Conservation (phyloP, 257 asterid genomes). For the Orobanche coerulescens region DNA sequence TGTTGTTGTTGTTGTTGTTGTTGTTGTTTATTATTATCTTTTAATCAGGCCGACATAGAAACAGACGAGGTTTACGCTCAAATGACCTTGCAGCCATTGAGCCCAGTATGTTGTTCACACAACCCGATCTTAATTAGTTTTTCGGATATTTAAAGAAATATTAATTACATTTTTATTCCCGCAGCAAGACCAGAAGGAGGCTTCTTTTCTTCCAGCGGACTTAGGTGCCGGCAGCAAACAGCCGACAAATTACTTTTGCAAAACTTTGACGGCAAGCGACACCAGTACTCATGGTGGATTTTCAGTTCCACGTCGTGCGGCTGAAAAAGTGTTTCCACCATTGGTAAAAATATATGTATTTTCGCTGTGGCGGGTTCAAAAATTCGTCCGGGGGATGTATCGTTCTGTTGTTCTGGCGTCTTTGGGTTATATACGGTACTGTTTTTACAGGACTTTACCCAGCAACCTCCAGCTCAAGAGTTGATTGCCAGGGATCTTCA, state of each 20-base stretch:
- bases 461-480: conserved; percentile 84
- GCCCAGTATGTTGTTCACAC: conserved; percentile 45
- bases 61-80: conserved; percentile 79
- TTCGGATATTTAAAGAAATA: neutral
- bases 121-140: neutral
- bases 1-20: no score
- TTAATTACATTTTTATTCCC: neutral
- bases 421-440: conserved; percentile 14
- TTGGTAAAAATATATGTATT: conserved; percentile 35
- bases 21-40: no score
- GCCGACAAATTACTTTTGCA: conserved; percentile 80
- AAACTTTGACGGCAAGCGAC: conserved; percentile 73
- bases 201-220: conserved; percentile 65
- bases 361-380: neutral
- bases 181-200: conserved; percentile 82
- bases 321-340: conserved; percentile 82
- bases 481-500: conserved; percentile 75
- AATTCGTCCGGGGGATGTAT: neutral
- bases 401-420: neutral
- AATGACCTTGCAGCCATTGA: conserved; percentile 78
- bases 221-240: conserved; percentile 61
- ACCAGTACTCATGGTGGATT: conserved; percentile 87
- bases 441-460: conserved; percentile 49
- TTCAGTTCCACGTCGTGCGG: conserved; percentile 87
- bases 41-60: conserved; percentile 62